phyloP scores from a whole-genome alignment of 1,139 yeast species.

The Yamadazyma diddensiae region DNA sequence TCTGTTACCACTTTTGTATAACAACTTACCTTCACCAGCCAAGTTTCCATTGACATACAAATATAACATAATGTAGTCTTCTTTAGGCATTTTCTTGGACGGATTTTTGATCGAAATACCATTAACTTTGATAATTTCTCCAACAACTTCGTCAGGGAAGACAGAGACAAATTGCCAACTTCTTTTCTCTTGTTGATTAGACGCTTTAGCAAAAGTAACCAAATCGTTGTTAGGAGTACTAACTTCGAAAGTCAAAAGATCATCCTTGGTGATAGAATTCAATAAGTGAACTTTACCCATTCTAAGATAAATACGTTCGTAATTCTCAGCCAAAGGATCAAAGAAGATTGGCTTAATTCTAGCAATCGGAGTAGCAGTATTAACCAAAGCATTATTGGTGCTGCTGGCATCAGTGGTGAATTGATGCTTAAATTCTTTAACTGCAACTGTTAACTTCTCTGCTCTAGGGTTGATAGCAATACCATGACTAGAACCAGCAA shows the following conservation, averaged over 20 bases:
- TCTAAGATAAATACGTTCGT: conserved; percentile 59
- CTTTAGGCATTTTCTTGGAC: conserved; percentile 32
- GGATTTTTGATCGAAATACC: conserved; percentile 49
- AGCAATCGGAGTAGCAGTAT: conserved; percentile 52
- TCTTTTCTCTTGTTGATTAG: conserved; percentile 54
- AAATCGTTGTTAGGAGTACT: conserved; percentile 45
- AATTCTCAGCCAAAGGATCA: conserved; percentile 59
- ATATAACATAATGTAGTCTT: conserved; percentile 57
- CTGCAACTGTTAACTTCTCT: conserved; percentile 63
- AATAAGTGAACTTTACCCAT: conserved; percentile 49
- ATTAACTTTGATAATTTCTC: conserved; percentile 62
- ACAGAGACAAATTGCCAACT: conserved; percentile 80
- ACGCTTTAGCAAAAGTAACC: conserved; percentile 62
- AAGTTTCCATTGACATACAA: conserved; percentile 62
- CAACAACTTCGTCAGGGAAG: conserved; percentile 68
- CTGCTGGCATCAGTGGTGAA: conserved; percentile 35
- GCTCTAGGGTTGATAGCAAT: conserved; percentile 84
- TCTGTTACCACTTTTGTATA: conserved; percentile 40
- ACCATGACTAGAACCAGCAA: conserved; percentile 73
- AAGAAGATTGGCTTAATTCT: conserved; percentile 61
- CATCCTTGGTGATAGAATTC: conserved; percentile 31
- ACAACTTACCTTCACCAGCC: conserved; percentile 53
- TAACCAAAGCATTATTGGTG: conserved; percentile 20
- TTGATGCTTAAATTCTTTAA: conserved; percentile 71
- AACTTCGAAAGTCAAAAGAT: conserved; percentile 48